Evolutionary conservation across 306 rosid species (phyloP), one percentile per base, ranked within the genome.

Genomic region (Lathyrus aphaca): DNA sequence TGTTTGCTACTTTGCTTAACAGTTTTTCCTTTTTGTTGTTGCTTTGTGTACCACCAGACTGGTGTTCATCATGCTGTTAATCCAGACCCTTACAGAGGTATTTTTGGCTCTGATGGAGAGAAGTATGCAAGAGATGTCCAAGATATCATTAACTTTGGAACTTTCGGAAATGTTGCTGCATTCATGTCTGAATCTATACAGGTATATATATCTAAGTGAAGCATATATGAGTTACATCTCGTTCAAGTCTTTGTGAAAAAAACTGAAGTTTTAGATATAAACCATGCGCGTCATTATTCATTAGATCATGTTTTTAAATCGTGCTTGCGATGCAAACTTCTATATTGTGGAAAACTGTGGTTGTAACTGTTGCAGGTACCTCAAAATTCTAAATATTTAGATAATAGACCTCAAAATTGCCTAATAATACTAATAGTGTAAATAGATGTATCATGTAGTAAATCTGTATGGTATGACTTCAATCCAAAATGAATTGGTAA

Each of bases 41-140:
- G 7, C 23, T 18, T 53, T 80, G 8, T 55, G 61, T 42, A 12
- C 18, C 21, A 68, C 69, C 83, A 94, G 99, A 86, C 85, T 69
- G 99, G 96, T 53, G 88, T 91, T 84, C 99, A 91, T 63, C 99
- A 94, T 81, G 96, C 92, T 5, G 42, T 88, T 37, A 94, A 94
- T 64, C 97, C 99, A 45, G 97, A 91, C 74, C 99, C 99, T 23
- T 94, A 94, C 15, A 82, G 99, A 75, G 99, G 99, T 3, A 55
- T 91, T 59, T 94, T 94, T 74, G 99, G 99, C 70, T 78, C 99
- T 2, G 97, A 94, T 53, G 99, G 95, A 42, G 85, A 84, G 75
- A 94, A 84, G 86, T 94, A 94, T 76, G 95, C 94, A 63, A 85
- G 83, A 71, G 99, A 94, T 64, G 92, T 94, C 1, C 77, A 91